These are phyloP conservation scores for Colletotrichum aenigma DNA, from an alignment of 2,329 filamentous ascomycete species.

Conservation along the genomic window DNA sequence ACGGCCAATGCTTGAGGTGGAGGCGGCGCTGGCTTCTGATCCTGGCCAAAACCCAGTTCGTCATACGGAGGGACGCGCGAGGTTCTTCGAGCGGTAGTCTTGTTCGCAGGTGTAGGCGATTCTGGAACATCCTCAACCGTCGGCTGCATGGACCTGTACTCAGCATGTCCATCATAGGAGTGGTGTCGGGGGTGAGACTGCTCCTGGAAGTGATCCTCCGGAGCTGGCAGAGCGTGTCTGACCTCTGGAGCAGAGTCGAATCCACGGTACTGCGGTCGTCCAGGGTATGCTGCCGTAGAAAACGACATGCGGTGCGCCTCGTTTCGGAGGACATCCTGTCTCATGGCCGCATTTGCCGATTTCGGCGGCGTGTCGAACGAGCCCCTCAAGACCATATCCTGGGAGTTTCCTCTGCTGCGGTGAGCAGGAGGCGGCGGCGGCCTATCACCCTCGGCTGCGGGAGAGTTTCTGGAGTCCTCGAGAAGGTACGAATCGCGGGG, in stretches of 20 bases:
- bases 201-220: slow-evolving; percentile 34
- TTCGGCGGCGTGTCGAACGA: slow-evolving; percentile 48
- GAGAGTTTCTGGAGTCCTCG: slow-evolving; percentile 37
- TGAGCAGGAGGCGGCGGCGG: slow-evolving; percentile 64
- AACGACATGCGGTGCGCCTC: slow-evolving; percentile 61
- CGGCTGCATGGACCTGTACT: slow-evolving; percentile 60
- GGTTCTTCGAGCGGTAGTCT: slow-evolving; percentile 28
- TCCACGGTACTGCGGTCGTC: slow-evolving; percentile 56
- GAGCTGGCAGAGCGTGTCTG: slow-evolving; percentile 31
- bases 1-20: not conserved
- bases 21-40: not conserved
- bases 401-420: slow-evolving; percentile 45
- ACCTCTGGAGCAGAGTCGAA: slow-evolving; percentile 52
- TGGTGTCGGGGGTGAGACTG: slow-evolving; percentile 48
- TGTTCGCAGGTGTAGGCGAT: slow-evolving; percentile 37
- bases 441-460: slow-evolving; percentile 44
- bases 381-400: slow-evolving; percentile 45
- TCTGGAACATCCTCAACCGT: slow-evolving; percentile 70
- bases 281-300: slow-evolving; percentile 49
- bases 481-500: slow-evolving; percentile 31
- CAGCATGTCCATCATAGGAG: slow-evolving; percentile 55
- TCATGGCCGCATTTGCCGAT: slow-evolving; percentile 52
- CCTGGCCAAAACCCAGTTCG: slow-evolving; percentile 22
- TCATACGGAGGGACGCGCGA: slow-evolving; percentile 28
- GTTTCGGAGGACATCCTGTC: slow-evolving; percentile 61